Evolutionary conservation across 306 rosid species (phyloP).

Genomic region (Betula pendula): DNA sequence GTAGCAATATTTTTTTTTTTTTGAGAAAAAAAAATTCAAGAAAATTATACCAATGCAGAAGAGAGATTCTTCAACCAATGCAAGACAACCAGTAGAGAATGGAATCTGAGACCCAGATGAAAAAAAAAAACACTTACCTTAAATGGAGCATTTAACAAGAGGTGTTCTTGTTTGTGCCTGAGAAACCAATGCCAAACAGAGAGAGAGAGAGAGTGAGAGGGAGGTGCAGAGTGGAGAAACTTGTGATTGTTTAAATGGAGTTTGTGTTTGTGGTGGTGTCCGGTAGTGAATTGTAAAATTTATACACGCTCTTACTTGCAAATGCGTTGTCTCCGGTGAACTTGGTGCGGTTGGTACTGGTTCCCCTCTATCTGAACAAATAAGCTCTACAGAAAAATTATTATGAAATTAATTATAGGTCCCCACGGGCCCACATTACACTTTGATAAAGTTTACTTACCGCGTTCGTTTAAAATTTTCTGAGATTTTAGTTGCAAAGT

Average conservation of each 20-base stretch:
- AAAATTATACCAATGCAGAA: neutral
- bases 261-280: neutral
- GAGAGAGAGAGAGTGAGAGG: neutral
- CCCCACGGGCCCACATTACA: too few species aligned
- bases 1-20: too few species aligned
- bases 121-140: slow-evolving; percentile 18
- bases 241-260: neutral
- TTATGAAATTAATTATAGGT: too few species aligned
- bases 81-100: slow-evolving; percentile 6
- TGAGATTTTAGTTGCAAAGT: too few species aligned
- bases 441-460: too few species aligned
- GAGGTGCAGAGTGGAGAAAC: neutral
- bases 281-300: neutral
- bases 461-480: too few species aligned
- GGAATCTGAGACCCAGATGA: neutral
- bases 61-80: slow-evolving; percentile 16
- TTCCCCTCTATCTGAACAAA: neutral
- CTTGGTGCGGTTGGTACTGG: neutral
- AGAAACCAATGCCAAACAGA: neutral
- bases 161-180: neutral
- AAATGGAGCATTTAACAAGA: slow-evolving; percentile 7
- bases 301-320: neutral
- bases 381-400: too few species aligned
- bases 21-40: neutral
- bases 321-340: neutral